Percentiles rank a stretch among this genome's conserved stretches.
Conservation (phyloP, 306 rosid species). For the Inga leiocalycina region DNA sequence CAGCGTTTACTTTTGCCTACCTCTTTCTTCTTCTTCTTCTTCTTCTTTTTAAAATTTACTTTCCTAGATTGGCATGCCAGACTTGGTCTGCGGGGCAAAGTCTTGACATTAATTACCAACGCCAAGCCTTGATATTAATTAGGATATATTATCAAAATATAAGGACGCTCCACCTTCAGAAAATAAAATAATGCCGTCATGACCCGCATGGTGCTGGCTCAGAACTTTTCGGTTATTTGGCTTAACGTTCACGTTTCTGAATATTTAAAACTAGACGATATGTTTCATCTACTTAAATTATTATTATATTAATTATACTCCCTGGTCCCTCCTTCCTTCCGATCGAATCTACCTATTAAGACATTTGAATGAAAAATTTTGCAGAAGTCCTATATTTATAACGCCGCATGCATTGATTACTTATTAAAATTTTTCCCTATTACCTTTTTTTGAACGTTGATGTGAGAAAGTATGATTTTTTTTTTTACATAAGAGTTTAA, state of each 20-base stretch:
- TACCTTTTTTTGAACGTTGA: no score
- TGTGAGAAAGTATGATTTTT: no score
- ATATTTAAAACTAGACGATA: slow-evolving; percentile 16
- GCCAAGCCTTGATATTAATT: neutral
- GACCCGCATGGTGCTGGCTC: slow-evolving; percentile 2
- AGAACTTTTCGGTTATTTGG: neutral
- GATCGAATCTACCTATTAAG: no score
- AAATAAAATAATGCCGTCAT: neutral
- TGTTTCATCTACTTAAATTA: neutral
- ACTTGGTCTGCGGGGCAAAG: neutral
- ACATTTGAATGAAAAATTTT: no score
- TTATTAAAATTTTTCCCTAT: no score
- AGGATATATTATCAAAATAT: neutral
- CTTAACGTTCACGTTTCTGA: neutral
- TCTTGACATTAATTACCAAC: neutral
- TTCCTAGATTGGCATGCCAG: neutral
- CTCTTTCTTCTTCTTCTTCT: neutral
- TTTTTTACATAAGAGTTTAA: no score
- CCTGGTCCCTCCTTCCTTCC: no score
- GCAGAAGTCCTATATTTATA: no score
- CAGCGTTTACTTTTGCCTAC: slow-evolving; percentile 18
- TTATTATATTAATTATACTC: neutral
- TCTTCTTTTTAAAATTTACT: neutral
- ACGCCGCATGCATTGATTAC: neutral
- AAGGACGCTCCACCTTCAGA: neutral